These are phyloP conservation scores for Phellinidium pouzarii DNA, from an alignment of 1,284 basidiomycete species.

Conservation along the genomic window DNA sequence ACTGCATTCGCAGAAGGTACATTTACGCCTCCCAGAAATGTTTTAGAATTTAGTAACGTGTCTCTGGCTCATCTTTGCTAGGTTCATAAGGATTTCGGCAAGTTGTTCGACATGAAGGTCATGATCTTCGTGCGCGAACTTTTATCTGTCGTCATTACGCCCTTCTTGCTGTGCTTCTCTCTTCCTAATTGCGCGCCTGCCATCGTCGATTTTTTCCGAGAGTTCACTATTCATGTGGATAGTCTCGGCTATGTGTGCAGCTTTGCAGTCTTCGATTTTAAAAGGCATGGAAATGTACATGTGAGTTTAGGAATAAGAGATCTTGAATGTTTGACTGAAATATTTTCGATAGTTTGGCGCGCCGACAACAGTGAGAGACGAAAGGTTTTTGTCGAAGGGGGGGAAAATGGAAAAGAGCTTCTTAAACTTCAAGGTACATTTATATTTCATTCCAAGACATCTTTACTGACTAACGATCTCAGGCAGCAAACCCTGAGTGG, in stretches of 20 bases:
- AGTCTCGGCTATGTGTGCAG: constrained; percentile 95
- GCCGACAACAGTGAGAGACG: constrained; percentile 58
- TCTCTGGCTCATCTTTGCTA: constrained; percentile 27
- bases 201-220: constrained; percentile 93
- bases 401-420: constrained; percentile 99
- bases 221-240: constrained; percentile 95
- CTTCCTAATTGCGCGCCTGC: constrained; percentile 83
- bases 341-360: constrained; percentile 60
- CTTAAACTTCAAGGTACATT: constrained; percentile 80
- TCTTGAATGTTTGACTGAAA: constrained; percentile 8
- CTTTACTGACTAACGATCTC: background rate
- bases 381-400: constrained; percentile 76
- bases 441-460: constrained; percentile 1
- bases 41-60: constrained; percentile 2
- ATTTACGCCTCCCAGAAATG: constrained; percentile 18
- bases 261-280: constrained; percentile 97
- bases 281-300: constrained; percentile 83
- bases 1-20: constrained; percentile 82
- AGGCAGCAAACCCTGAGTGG: constrained; percentile 93
- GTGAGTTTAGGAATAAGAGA: constrained; percentile 31
- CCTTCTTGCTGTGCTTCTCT: constrained; percentile 90
- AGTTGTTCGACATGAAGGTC: constrained; percentile 85
- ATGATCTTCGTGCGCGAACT: constrained; percentile 85
- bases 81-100: constrained; percentile 86
- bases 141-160: constrained; percentile 86